These are phyloP conservation scores for Candida andamanensis DNA, from an alignment of 805 yeast species.

Conservation along the genomic window DNA sequence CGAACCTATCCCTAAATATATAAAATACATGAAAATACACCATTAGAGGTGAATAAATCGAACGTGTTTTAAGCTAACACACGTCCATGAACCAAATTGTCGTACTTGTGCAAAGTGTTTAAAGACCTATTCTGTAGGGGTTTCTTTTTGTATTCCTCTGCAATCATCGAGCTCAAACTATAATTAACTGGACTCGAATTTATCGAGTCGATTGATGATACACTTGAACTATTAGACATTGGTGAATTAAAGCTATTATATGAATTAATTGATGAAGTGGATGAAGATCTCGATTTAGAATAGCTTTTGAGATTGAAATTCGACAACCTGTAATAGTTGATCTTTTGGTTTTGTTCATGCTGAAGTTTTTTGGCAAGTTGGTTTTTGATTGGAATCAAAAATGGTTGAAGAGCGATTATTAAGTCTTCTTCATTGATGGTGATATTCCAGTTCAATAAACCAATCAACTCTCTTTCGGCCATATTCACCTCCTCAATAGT, in stretches of 20 bases:
- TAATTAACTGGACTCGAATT: constrained; percentile 1
- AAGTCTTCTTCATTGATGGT: constrained; percentile 68
- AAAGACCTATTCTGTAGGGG: no score
- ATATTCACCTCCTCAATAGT: constrained; percentile 76
- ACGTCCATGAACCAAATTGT: no score
- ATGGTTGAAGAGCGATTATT: constrained; percentile 62
- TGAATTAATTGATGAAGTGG: constrained; percentile 10
- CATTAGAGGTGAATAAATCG: no score
- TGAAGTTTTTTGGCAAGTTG: constrained; percentile 29
- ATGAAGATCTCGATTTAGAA: constrained; percentile 6
- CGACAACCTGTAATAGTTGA: constrained; percentile 28
- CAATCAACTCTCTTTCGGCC: constrained; percentile 83
- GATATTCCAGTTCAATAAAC: constrained; percentile 81
- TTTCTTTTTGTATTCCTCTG: constrained; percentile 2
- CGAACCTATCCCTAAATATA: no score
- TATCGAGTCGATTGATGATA: constrained; percentile 9
- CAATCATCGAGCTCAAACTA: constrained; percentile 1
- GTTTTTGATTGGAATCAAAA: constrained; percentile 67
- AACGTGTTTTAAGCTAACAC: no score
- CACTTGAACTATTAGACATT: constrained; percentile 13
- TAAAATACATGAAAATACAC: no score
- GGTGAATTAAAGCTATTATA: constrained; percentile 10
- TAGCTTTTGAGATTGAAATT: constrained; percentile 1
- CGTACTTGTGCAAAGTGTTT: no score
- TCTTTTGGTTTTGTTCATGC: constrained; percentile 21